Evolutionary conservation across 2,329 filamentous ascomycete species (phyloP).

Genomic region (Gaeumannomyces tritici): DNA sequence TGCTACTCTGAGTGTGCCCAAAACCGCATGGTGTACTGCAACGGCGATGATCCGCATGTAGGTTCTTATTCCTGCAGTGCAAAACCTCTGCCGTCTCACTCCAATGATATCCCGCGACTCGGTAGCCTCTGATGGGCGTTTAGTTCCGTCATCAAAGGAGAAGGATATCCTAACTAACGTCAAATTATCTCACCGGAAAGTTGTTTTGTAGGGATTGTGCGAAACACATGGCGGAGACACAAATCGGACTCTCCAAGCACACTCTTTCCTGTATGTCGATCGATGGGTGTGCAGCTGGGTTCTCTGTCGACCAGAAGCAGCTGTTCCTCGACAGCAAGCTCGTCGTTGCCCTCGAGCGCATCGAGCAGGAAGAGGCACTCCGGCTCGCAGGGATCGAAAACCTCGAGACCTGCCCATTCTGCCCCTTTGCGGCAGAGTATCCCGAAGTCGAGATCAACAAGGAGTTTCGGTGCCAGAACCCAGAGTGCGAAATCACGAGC

Average conservation of each 20-base stretch:
- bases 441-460: conserved; percentile 56
- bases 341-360: conserved; percentile 52
- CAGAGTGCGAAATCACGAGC: conserved; percentile 52
- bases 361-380: conserved; percentile 63
- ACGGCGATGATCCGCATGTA: conserved; percentile 43
- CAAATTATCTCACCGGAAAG: conserved; percentile 12
- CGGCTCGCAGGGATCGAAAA: conserved; percentile 61
- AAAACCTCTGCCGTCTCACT: background rate
- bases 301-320: conserved; percentile 43
- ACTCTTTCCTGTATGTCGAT: conserved; percentile 61
- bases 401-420: conserved; percentile 71
- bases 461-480: conserved; percentile 64
- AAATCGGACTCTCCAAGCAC: conserved; percentile 61
- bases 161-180: background rate
- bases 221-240: conserved; percentile 52
- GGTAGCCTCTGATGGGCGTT: background rate
- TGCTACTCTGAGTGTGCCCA: conserved; percentile 60
- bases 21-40: conserved; percentile 61
- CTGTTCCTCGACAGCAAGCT: conserved; percentile 49
- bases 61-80: conserved; percentile 9
- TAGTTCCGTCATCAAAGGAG: too few species aligned
- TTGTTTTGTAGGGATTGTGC: conserved; percentile 64
- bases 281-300: conserved; percentile 54
- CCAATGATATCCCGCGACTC: background rate
- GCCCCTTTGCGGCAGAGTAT: conserved; percentile 68